Conservation (phyloP, 371 early-diverging fungal genomes). For the Capillidium rhysosporum region DNA sequence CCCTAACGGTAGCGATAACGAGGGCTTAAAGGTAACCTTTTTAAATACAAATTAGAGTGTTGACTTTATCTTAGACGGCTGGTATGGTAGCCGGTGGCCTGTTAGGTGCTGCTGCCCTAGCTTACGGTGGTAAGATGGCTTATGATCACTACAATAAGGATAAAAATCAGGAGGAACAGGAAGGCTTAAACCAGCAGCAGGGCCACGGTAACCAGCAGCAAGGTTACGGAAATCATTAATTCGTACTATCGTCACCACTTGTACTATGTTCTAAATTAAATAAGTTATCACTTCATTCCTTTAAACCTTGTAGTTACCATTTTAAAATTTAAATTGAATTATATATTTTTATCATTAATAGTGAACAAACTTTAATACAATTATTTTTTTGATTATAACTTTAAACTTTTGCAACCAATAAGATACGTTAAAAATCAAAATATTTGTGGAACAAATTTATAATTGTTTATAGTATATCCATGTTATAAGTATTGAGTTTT, state of each 20-base stretch:
- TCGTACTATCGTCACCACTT: constrained; percentile 1
- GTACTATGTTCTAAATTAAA: no score
- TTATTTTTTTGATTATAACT: no score
- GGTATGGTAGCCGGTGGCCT: constrained; percentile 5
- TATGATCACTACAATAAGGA: constrained; percentile 7
- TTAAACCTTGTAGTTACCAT: no score
- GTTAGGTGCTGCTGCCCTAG: constrained; percentile 5
- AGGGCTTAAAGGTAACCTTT: background rate
- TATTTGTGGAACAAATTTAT: no score
- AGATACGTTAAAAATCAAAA: no score
- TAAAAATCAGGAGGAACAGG: background rate
- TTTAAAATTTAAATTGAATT: no score
- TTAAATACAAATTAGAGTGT: background rate
- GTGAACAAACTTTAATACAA: no score
- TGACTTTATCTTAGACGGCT: background rate
- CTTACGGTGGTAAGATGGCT: constrained; percentile 7
- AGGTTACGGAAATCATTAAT: constrained; percentile 9
- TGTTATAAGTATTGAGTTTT: no score
- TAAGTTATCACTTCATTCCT: no score
- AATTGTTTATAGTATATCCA: no score
- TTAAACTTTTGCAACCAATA: no score
- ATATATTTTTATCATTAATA: no score
- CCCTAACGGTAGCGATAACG: background rate
- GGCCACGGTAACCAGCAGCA: background rate
- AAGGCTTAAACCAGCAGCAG: background rate